Conservation (phyloP, 257 asterid genomes). For the Mitragyna speciosa region DNA sequence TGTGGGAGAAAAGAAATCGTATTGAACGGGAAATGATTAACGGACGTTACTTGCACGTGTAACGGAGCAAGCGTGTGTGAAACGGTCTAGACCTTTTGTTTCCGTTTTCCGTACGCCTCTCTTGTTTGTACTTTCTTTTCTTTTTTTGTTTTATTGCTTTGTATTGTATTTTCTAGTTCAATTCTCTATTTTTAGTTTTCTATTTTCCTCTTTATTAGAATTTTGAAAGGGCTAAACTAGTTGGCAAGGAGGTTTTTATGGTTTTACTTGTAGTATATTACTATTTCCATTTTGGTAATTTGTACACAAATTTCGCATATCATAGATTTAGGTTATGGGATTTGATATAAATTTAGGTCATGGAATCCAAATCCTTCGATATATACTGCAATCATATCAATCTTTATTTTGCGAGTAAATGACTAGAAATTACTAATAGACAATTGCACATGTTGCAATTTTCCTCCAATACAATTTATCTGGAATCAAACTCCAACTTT, state of each 20-base stretch:
- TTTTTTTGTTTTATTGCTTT: background rate
- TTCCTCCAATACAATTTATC: background rate
- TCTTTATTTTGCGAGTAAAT: background rate
- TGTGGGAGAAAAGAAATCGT: background rate
- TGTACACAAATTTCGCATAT: no score
- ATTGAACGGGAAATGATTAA: constrained; percentile 5
- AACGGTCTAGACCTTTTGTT: background rate
- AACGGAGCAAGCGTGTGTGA: background rate
- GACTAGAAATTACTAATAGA: background rate
- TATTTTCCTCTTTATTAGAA: background rate
- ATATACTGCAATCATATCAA: no score
- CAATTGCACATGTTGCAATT: background rate
- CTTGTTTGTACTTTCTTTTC: background rate
- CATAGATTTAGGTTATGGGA: no score
- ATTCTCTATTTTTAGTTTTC: background rate
- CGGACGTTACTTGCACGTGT: constrained; percentile 29
- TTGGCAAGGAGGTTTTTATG: background rate
- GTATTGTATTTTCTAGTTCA: background rate
- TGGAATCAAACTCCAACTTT: background rate
- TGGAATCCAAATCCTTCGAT: no score
- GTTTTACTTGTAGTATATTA: background rate
- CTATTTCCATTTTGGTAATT: background rate
- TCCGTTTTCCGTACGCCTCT: background rate
- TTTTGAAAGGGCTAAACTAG: background rate
- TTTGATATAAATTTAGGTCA: no score